Base-by-base conservation (phyloP, 2,329 filamentous ascomycete species). In the Sphaceloma murrayae region DNA sequence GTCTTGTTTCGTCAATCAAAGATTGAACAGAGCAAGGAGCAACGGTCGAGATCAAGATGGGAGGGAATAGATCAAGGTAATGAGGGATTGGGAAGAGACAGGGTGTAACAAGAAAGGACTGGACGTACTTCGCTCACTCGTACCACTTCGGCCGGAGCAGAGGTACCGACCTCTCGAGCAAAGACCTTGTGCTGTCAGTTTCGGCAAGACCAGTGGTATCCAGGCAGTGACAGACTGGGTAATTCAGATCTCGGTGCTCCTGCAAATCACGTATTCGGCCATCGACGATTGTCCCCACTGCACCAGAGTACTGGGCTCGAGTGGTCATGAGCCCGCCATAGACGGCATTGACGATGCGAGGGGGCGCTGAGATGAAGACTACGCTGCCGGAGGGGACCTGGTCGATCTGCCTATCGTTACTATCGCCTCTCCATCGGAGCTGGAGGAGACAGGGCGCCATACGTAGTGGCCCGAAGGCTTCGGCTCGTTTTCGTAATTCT, bases 281-380 rank as follows among this genome's bases (percentile, higher is more conserved):
- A 53, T 75, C 72, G 22, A 75, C 66, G 9, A 75, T 60, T 3
- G 67, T 66, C 1, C 72, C 72, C 1, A 59, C 67, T 1, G 69
- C 70, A 4, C 65, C 65, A 31, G 61, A 59, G 4, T 58, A 57
- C 50, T 63, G 60, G 2, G 71, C 71, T 14, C 70, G 61, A 2
- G 64, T 64, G 17, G 66, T 67, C 72, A 74, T 75, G 17, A 75
- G 57, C 1, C 72, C 71, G 22, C 72, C 73, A 51, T 73, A 76
- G 32, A 71, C 66, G 33, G 70, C 70, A 49, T 74, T 74, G 34
- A 69, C 63, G 14, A 59, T 64, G 29, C 55, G 56, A 1, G 61
- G 55, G 3, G 70, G 71, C 32, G 65, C 65, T 2, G 70, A 72
- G 10, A 76, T 62, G 52, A 75, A 74, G 13, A 74, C 50, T 0